phyloP scores from a whole-genome alignment of 2,329 filamentous ascomycete genomes.

The Arthrobotrys iridis region DNA sequence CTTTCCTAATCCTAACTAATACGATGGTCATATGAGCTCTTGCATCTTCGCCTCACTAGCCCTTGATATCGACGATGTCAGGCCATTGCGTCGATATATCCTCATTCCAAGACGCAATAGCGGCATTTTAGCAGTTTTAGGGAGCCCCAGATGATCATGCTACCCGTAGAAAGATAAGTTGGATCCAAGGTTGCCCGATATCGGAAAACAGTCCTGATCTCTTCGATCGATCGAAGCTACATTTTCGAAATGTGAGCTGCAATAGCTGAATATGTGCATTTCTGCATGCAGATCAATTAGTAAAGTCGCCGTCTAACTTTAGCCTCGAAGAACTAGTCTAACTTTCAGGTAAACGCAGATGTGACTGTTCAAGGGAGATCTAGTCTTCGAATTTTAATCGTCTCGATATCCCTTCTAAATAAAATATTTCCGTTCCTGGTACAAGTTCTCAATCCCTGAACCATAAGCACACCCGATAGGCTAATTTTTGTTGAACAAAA shows the following conservation, averaged over 20 bases:
- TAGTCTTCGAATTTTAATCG: not conserved
- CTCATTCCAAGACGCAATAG: not conserved
- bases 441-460: not conserved
- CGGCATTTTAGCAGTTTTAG: not conserved
- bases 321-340: no score
- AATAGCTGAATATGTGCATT: not conserved
- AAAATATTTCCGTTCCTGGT: not conserved
- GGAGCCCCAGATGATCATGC: no score
- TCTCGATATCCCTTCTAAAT: not conserved
- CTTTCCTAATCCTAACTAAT: not conserved
- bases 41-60: not conserved
- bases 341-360: no score
- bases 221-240: not conserved
- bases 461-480: slow-evolving; percentile 32
- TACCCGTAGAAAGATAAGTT: not conserved
- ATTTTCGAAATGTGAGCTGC: not conserved
- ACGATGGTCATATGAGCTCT: not conserved
- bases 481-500: not conserved
- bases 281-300: not conserved
- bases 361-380: not conserved
- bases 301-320: not conserved
- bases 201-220: not conserved
- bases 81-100: not conserved
- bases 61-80: not conserved
- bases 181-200: not conserved